Base-by-base conservation (phyloP, 768 basidiomycete genomes). In the Mycena maculata region DNA sequence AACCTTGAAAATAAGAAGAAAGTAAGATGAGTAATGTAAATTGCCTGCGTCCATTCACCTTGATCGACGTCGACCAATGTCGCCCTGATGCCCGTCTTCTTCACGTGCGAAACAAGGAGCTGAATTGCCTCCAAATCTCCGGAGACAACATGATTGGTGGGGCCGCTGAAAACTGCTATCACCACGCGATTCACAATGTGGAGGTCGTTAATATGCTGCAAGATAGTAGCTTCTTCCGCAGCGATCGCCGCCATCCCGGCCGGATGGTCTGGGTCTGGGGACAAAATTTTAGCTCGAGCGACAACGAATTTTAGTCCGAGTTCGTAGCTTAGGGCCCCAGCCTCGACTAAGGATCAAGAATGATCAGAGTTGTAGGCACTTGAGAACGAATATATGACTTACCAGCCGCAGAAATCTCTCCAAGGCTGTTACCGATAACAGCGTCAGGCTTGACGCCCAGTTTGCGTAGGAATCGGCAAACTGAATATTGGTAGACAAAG, bases 331-430 rank as follows among this genome's bases (percentile, higher is more conserved):
- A 79, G 69, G 11, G 73, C 76, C 1, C 74, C 74, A 33, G 77
- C 76, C 54, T 73, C 59, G 10, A 79, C 79, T 80, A 42, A 36
- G 20, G 6, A 12, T 22, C 11, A 53, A 30, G 7, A 23, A 30
- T 59, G 39, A 63, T 54, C 18, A 58, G 44, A 28, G n/a, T n/a
- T n/a, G n/a, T n/a, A n/a, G n/a, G n/a, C n/a, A n/a, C n/a, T 36
- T n/a, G 3, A 10, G 18, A 27, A 3, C 11, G 56, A 13, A 7
- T 27, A 11, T 16, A 27, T 38, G 33, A 11, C 76, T n/a, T 42
- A 79, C 80, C 80, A 49, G 78, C 75, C 15, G 77, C 79, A 13
- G 79, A 76, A 62, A 81, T 77, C 65, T 81, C 80, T 30, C 80
- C 80, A 6, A 81, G 71, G 60, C 79, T 80, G 61, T 81, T 78